Evolutionary conservation across 2,329 filamentous ascomycete genomes (phyloP).

Genomic region (Calonectria pteridis): DNA sequence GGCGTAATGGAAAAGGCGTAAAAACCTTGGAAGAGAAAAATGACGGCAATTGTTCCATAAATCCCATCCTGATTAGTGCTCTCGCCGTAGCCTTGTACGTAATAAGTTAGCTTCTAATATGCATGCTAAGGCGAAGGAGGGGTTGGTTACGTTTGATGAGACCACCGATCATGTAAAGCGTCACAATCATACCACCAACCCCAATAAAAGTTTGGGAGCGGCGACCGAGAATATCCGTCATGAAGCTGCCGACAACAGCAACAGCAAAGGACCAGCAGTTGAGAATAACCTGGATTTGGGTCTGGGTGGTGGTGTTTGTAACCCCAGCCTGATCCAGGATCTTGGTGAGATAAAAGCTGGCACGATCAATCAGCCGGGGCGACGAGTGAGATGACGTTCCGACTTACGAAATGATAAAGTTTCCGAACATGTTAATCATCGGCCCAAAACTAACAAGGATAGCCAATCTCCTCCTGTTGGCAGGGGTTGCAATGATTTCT

Average conservation of each 20-base stretch:
- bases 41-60: conserved; percentile 53
- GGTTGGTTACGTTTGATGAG: conserved; percentile 42
- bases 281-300: conserved; percentile 50
- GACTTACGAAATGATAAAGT: conserved; percentile 47
- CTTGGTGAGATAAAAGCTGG: conserved; percentile 45
- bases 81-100: conserved; percentile 44
- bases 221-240: conserved; percentile 50
- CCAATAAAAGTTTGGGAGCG: conserved; percentile 46
- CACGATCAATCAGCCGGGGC: background rate
- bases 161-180: conserved; percentile 41
- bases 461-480: conserved; percentile 40
- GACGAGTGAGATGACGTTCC: background rate
- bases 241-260: conserved; percentile 49
- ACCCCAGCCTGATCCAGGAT: conserved; percentile 48
- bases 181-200: conserved; percentile 39
- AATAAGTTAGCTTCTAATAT: background rate
- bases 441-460: conserved; percentile 43
- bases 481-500: conserved; percentile 41
- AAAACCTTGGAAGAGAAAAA: conserved; percentile 51
- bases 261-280: conserved; percentile 53
- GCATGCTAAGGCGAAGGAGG: background rate
- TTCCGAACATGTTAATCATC: conserved; percentile 48
- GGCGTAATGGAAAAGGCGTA: conserved; percentile 51
- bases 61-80: conserved; percentile 53
- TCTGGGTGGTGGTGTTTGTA: conserved; percentile 38